Evolutionary conservation across 1,284 basidiomycete species (phyloP).

Genomic region (Ustilago tritici): DNA sequence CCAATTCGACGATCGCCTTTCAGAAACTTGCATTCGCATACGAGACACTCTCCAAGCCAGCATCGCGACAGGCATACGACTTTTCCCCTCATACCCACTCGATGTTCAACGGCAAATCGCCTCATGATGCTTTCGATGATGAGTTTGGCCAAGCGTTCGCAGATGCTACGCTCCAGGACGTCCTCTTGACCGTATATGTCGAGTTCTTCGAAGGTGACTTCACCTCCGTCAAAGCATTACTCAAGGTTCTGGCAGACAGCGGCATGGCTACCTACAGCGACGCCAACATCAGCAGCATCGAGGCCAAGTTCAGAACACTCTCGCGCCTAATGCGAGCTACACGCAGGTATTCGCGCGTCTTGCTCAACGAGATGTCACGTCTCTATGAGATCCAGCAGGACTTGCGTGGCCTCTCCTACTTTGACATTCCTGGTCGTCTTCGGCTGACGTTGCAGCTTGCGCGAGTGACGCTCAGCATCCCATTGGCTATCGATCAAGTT

Average conservation of each 20-base stretch:
- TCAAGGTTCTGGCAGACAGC: slow-evolving; percentile 72
- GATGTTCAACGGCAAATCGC: slow-evolving; percentile 50
- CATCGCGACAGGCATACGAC: slow-evolving; percentile 79
- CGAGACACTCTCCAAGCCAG: slow-evolving; percentile 80
- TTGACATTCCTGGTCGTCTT: slow-evolving; percentile 81
- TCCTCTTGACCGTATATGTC: slow-evolving; percentile 79
- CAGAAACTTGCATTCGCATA: slow-evolving; percentile 87
- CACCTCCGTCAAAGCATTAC: slow-evolving; percentile 69
- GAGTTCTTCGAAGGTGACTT: slow-evolving; percentile 86
- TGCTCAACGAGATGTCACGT: slow-evolving; percentile 79
- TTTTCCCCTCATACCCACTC: slow-evolving; percentile 64
- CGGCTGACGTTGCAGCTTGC: slow-evolving; percentile 82
- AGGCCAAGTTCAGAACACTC: slow-evolving; percentile 68
- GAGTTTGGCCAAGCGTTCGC: slow-evolving; percentile 52
- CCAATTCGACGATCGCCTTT: slow-evolving; percentile 81
- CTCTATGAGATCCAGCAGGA: slow-evolving; percentile 83
- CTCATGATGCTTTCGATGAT: slow-evolving; percentile 49
- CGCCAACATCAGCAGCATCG: slow-evolving; percentile 69
- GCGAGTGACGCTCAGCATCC: slow-evolving; percentile 81
- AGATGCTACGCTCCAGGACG: slow-evolving; percentile 74
- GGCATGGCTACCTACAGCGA: slow-evolving; percentile 60
- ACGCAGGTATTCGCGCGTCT: slow-evolving; percentile 79
- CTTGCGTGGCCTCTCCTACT: slow-evolving; percentile 79
- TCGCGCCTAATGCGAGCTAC: slow-evolving; percentile 73
- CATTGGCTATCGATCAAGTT: slow-evolving; percentile 80